A percentile compares a stretch with the other conserved stretches of the same genome.
These are phyloP conservation scores for Epichloe gansuensis DNA, from an alignment of 2,329 filamentous ascomycete genomes.

Conservation along the genomic window DNA sequence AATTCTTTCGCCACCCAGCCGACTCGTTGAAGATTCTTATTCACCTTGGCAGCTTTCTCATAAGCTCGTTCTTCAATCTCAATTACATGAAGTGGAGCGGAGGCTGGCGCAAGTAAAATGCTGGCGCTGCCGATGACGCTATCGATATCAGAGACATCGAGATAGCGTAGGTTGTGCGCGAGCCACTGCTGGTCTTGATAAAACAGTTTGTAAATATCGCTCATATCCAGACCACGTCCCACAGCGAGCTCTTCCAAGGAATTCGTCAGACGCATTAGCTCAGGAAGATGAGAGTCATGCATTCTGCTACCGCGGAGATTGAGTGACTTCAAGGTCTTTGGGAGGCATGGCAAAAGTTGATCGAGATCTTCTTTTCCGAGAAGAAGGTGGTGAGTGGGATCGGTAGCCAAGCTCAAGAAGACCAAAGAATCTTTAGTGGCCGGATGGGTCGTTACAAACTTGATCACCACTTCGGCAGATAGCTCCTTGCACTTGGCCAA, in stretches of 20 bases:
- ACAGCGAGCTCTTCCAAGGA: slow-evolving; percentile 64
- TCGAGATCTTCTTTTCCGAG: slow-evolving; percentile 54
- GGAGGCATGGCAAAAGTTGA: slow-evolving; percentile 52
- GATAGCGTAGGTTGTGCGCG: slow-evolving; percentile 55
- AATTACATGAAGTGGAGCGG: slow-evolving; percentile 61
- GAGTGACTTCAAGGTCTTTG: slow-evolving; percentile 55
- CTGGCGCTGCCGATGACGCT: slow-evolving; percentile 49
- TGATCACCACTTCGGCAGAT: slow-evolving; percentile 51
- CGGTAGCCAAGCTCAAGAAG: slow-evolving; percentile 62
- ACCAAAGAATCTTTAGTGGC: slow-evolving; percentile 52
- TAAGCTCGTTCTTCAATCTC: slow-evolving; percentile 62
- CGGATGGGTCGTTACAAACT: slow-evolving; percentile 60
- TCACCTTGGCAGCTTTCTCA: slow-evolving; percentile 49
- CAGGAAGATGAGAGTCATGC: slow-evolving; percentile 48
- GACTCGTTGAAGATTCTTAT: slow-evolving; percentile 44
- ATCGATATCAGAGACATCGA: slow-evolving; percentile 58
- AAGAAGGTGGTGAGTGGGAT: slow-evolving; percentile 60
- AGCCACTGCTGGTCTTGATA: slow-evolving; percentile 32
- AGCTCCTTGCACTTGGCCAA: slow-evolving; percentile 64
- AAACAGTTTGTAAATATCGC: slow-evolving; percentile 56
- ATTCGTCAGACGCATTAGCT: slow-evolving; percentile 54
- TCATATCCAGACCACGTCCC: slow-evolving; percentile 52
- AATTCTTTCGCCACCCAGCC: slow-evolving; percentile 66
- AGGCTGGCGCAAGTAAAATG: slow-evolving; percentile 43
- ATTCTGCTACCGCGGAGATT: slow-evolving; percentile 67